Evolutionary conservation across 441 rosid species (phyloP).

Genomic region (Erodium chrysanthum): DNA sequence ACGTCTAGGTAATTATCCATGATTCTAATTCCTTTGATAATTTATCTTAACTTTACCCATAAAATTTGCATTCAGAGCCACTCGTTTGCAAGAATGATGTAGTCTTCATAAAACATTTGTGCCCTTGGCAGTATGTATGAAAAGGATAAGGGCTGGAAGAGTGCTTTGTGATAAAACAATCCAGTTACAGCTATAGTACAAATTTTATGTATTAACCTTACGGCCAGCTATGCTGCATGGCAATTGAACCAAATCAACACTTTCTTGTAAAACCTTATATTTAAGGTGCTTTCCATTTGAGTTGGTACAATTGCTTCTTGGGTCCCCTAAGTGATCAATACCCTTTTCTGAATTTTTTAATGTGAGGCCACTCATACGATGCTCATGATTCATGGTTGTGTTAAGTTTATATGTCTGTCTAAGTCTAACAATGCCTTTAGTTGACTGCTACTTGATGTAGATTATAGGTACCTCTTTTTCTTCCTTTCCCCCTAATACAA

Average conservation of each 20-base stretch:
- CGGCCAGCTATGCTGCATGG: neutral
- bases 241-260: neutral
- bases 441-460: neutral
- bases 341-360: neutral
- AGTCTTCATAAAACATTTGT: neutral
- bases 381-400: neutral
- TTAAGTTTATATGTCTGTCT: neutral
- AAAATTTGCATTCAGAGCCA: neutral
- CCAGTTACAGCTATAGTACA: neutral
- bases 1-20: slow-evolving; percentile 65
- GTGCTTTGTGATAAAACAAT: slow-evolving; percentile 3
- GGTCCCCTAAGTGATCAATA: neutral
- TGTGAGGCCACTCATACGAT: neutral
- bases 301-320: no score
- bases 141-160: neutral
- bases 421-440: neutral
- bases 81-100: neutral
- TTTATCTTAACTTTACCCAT: slow-evolving; percentile 6
- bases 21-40: slow-evolving; percentile 11
- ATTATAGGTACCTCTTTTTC: neutral
- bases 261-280: neutral
- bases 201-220: neutral
- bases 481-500: slow-evolving; percentile 4
- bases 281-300: neutral
- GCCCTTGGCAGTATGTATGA: neutral